Evolutionary conservation across 2,329 filamentous ascomycete species (phyloP).

Genomic region (Pochonia chlamydosporia): DNA sequence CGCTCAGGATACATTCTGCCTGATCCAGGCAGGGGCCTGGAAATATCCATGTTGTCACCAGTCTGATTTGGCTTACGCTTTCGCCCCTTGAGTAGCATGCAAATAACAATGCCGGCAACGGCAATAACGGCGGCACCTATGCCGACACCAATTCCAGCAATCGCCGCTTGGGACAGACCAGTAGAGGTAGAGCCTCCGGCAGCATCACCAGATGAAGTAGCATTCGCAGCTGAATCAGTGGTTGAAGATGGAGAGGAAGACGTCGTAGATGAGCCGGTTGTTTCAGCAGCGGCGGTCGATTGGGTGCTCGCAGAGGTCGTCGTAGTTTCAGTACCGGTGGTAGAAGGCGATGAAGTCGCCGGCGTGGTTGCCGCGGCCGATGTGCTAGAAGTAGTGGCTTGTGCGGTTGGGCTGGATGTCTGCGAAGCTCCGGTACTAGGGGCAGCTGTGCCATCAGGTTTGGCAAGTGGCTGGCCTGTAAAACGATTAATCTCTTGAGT

Average conservation of each 20-base stretch:
- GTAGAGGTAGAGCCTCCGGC: constrained; percentile 4
- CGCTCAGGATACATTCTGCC: constrained; percentile 32
- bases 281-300: not conserved
- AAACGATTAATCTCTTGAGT: not conserved
- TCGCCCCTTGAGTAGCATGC: constrained; percentile 28
- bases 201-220: constrained; percentile 8
- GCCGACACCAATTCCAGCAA: constrained; percentile 45
- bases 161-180: constrained; percentile 36
- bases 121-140: constrained; percentile 36
- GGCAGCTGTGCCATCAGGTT: not conserved
- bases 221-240: constrained; percentile 4
- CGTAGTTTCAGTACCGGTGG: not conserved
- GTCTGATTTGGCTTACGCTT: constrained; percentile 12
- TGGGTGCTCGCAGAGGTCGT: not conserved
- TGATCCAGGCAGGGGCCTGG: constrained; percentile 43
- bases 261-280: constrained; percentile 7
- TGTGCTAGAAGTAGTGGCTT: too few relatives aligned
- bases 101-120: constrained; percentile 31
- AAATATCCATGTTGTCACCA: constrained; percentile 36
- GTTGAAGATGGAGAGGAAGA: constrained; percentile 6
- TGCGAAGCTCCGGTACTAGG: constrained; percentile 1
- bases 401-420: not conserved
- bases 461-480: not conserved
- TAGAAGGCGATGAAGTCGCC: not conserved
- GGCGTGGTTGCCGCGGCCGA: not conserved